Base-by-base conservation (phyloP, 331 rosid species). In the Saraca asoca region DNA sequence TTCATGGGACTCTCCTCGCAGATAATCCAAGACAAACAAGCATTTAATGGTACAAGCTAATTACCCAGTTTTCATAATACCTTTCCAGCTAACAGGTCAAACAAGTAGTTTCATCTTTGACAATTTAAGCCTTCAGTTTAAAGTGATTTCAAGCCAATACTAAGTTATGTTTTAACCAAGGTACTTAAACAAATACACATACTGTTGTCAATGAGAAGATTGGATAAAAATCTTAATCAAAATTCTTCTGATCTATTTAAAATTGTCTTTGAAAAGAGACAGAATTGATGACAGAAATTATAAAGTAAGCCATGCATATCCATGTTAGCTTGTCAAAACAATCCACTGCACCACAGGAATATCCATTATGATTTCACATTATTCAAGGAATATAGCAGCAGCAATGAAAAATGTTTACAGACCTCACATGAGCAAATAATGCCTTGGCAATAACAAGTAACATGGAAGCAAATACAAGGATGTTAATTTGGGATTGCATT, bases 401-500 rank as follows among this genome's bases (percentile, higher is more conserved):
- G 75, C 69, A 67, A 65, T 33, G 20, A 66, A 37, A 69, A 75
- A 72, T 33, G 63, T 69, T 58, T 18, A 77, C 88, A 78, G 64
- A 93, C 98, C 98, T 93, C 91, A 83, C 96, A 75, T 87, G 96
- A 78, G 91, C 86, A 73, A 87, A 93, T 58, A 93, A 72, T n/a
- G 96, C 96, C 87, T 84, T 90, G 58, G 95, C 88, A 50, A 93
- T 86, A 60, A 93, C 83, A 68, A 93, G 96, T 60, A 87, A 79
- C 81, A 79, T 90, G 53, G 98, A 89, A 74, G 96, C 84, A 74
- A 93, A 93, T 45, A 90, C 93, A 71, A 93, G 83, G 67, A 90
- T 77, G 79, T 93, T 87, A 48, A 88, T 82, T 58, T 81, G 79
- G 58, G 85, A 82, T 63, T 82, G 95, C 72, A 93, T 76, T 57